Percentiles rank a stretch among this genome's conserved stretches.
These are phyloP conservation scores for Coemansia sp. DNA, from an alignment of 192 early-diverging fungal species.

Conservation along the genomic window DNA sequence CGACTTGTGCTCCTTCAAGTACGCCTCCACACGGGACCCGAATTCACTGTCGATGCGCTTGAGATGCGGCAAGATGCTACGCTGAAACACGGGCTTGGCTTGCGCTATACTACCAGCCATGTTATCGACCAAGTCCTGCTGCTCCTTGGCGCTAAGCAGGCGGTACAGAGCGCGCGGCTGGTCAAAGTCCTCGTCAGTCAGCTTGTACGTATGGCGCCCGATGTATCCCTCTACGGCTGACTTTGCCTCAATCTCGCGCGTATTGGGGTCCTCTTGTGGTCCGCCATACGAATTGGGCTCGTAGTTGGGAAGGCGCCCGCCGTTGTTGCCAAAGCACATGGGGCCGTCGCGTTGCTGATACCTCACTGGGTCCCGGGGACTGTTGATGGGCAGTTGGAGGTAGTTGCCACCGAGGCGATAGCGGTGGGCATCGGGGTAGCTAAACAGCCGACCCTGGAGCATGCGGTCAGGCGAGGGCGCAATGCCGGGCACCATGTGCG, in stretches of 20 bases:
- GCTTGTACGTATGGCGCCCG: constrained; percentile 52
- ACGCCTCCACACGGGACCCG: constrained; percentile 54
- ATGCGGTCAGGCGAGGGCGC: constrained; percentile 65
- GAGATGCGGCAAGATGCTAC: constrained; percentile 56
- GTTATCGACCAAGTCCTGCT: constrained; percentile 58
- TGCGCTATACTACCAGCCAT: constrained; percentile 56
- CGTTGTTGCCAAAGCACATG: constrained; percentile 56
- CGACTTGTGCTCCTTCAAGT: neutral
- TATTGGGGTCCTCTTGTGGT: constrained; percentile 30
- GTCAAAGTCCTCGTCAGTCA: constrained; percentile 63
- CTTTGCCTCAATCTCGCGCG: constrained; percentile 29
- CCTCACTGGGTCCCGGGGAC: constrained; percentile 47
- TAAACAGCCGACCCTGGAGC: constrained; percentile 72
- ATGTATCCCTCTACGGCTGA: constrained; percentile 48
- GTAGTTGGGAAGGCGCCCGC: constrained; percentile 62
- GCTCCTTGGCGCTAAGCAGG: constrained; percentile 26
- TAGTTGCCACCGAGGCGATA: constrained; percentile 71
- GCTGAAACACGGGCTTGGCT: constrained; percentile 57
- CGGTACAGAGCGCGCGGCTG: constrained; percentile 61
- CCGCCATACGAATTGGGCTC: constrained; percentile 63
- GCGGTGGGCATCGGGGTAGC: constrained; percentile 70
- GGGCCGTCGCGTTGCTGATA: constrained; percentile 71
- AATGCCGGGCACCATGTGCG: constrained; percentile 68
- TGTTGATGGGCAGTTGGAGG: constrained; percentile 70
- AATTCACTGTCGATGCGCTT: constrained; percentile 59